These are phyloP conservation scores for Cyclotella baltica DNA, from an alignment of 108 stramenopile species.

Conservation along the genomic window DNA sequence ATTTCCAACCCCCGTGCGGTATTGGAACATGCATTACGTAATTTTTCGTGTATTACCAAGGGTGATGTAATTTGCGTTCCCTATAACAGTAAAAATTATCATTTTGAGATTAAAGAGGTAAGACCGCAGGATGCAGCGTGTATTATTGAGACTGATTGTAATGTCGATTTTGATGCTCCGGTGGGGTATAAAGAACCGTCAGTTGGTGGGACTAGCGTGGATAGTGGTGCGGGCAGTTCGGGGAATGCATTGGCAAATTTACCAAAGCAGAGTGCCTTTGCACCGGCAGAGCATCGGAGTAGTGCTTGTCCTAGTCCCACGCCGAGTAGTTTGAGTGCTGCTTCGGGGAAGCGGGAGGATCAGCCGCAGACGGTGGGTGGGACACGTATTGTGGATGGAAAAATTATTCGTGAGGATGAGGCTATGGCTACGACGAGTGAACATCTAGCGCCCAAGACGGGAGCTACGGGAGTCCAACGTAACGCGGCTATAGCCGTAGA, in stretches of 20 bases:
- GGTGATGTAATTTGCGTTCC: conserved; percentile 97
- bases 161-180: conserved; percentile 96
- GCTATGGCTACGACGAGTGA: conserved; percentile 17
- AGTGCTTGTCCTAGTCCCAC: conserved; percentile 78
- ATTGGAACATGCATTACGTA: conserved; percentile 94
- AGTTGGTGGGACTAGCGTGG: conserved; percentile 11
- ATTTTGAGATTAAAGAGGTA: conserved; percentile 95
- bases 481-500: conserved; percentile 83
- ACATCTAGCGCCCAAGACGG: conserved; percentile 70
- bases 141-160: conserved; percentile 96
- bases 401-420: conserved; percentile 77
- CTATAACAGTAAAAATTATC: conserved; percentile 96
- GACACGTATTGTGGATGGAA: conserved; percentile 81
- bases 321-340: conserved; percentile 50
- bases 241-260: conserved; percentile 41
- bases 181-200: conserved; percentile 91
- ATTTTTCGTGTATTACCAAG: conserved; percentile 97
- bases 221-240: conserved; percentile 25
- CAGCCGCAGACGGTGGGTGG: conserved; percentile 28
- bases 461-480: conserved; percentile 85
- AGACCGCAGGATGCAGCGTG: conserved; percentile 92
- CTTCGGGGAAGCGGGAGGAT: conserved; percentile 38
- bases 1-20: conserved; percentile 99
- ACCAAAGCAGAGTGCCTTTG: conserved; percentile 59
- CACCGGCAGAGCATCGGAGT: conserved; percentile 46